Conservation (phyloP, 495 filamentous ascomycete species). For the Aspergillus sparsus region DNA sequence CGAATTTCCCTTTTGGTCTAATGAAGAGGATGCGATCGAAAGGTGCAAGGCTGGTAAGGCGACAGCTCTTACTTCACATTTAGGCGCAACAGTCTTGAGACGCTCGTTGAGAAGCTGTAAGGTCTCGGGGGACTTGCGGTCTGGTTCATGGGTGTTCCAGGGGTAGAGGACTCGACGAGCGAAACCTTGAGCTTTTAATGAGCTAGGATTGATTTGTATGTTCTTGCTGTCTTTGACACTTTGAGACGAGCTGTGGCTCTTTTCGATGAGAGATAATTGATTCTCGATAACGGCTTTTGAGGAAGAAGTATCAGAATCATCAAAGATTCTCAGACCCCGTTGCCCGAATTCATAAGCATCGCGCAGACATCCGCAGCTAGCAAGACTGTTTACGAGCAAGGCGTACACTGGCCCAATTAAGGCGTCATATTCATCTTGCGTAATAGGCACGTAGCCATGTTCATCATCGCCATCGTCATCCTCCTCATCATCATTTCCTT, state of each 20-base stretch:
- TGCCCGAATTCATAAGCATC: conserved; percentile 68
- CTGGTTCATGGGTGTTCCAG: conserved; percentile 88
- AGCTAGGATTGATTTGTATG: conserved; percentile 44
- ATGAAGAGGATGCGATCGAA: conserved; percentile 30
- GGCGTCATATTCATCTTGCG: conserved; percentile 42
- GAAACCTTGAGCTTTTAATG: conserved; percentile 68
- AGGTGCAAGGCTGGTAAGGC: conserved; percentile 68
- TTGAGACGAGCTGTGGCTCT: conserved; percentile 38
- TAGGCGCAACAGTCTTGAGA: conserved; percentile 64
- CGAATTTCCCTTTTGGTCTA: conserved; percentile 27
- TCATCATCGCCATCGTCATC: conserved; percentile 41
- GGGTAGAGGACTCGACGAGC: conserved; percentile 89
- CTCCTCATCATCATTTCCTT: conserved; percentile 16
- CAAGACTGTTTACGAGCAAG: conserved; percentile 56
- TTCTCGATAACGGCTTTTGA: conserved; percentile 21
- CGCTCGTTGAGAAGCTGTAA: conserved; percentile 66
- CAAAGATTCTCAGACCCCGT: conserved; percentile 32
- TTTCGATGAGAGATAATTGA: conserved; percentile 35
- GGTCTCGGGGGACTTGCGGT: conserved; percentile 71
- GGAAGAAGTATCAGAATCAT: conserved; percentile 29
- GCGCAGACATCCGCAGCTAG: conserved; percentile 67
- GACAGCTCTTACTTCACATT: conserved; percentile 68
- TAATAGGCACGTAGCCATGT: conserved; percentile 40
- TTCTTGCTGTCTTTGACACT: conserved; percentile 2
- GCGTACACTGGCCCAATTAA: conserved; percentile 43